Evolutionary conservation across 179 eudicot species (phyloP).

Genomic region (Beta corolliflora): DNA sequence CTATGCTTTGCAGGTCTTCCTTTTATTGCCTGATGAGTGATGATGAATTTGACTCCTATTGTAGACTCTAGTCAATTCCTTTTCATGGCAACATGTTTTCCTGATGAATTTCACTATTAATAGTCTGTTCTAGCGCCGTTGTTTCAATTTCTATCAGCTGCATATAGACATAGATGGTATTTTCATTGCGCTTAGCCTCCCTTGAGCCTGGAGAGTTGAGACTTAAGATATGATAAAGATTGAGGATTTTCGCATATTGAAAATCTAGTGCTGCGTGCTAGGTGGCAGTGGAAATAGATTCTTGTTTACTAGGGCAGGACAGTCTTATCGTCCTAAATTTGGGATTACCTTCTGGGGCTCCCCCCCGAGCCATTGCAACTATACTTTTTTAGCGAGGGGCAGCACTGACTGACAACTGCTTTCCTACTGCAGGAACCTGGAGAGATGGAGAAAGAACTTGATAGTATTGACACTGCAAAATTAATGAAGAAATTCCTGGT

Average conservation of each 20-base stretch:
- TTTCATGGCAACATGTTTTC: background rate
- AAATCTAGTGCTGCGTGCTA: too few species aligned
- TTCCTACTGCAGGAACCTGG: slow-evolving; percentile 61
- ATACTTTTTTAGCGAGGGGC: background rate
- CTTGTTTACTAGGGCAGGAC: too few species aligned
- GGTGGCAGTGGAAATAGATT: too few species aligned
- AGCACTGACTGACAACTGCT: background rate
- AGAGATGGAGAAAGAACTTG: slow-evolving; percentile 72
- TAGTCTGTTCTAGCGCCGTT: background rate
- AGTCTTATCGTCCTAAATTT: too few species aligned
- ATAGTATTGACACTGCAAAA: slow-evolving; percentile 47
- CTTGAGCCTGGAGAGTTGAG: too few species aligned
- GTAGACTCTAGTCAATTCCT: background rate
- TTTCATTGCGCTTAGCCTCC: background rate
- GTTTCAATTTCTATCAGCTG: background rate
- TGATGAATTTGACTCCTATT: background rate
- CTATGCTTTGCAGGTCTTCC: too few species aligned
- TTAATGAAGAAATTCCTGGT: slow-evolving; percentile 53
- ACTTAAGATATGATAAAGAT: too few species aligned
- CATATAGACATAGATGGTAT: background rate
- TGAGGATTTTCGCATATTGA: background rate
- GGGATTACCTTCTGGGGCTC: background rate
- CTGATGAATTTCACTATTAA: background rate
- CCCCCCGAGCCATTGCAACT: background rate
- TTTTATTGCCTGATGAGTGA: background rate